phyloP scores from a whole-genome alignment of 176 grass and related monocot species.

The Otatea glauca region DNA sequence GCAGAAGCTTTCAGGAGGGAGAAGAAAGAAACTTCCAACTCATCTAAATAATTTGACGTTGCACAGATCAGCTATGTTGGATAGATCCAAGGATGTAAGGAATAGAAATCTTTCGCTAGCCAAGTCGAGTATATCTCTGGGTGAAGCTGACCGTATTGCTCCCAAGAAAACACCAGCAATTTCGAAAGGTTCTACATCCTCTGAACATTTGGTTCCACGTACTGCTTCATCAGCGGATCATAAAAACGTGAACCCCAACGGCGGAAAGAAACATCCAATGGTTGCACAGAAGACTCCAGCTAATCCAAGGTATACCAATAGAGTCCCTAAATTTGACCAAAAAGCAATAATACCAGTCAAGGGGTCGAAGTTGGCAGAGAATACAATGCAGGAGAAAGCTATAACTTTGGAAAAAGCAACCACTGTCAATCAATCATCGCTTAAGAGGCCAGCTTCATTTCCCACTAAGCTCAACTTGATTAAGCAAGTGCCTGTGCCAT shows the following conservation, averaged over 20 bases:
- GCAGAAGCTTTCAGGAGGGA: constrained; percentile 36
- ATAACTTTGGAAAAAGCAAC: constrained; percentile 39
- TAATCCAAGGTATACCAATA: constrained; percentile 40
- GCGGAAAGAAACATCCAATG: constrained; percentile 44
- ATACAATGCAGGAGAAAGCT: constrained; percentile 39
- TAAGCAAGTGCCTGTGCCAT: constrained; percentile 40
- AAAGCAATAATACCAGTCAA: constrained; percentile 34
- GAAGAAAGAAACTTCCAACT: constrained; percentile 56
- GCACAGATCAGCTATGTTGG: constrained; percentile 51
- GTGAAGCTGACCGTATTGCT: constrained; percentile 36
- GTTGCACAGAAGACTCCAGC: constrained; percentile 43
- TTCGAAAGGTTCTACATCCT: constrained; percentile 52
- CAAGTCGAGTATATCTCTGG: constrained; percentile 44
- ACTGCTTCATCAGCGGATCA: constrained; percentile 34
- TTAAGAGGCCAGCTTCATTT: constrained; percentile 46
- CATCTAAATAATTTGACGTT: constrained; percentile 49
- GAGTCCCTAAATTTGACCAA: constrained; percentile 42
- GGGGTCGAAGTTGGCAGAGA: constrained; percentile 45
- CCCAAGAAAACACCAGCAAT: constrained; percentile 27
- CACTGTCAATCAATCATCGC: constrained; percentile 35
- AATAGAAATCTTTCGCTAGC: constrained; percentile 38
- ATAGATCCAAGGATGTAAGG: constrained; percentile 47
- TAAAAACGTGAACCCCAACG: constrained; percentile 38
- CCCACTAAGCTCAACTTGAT: constrained; percentile 37
- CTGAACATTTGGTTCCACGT: constrained; percentile 37